A percentile compares a stretch with the other conserved stretches of the same genome.
Conservation (phyloP, 2,329 filamentous ascomycete species). For the Stachybotrys elegans region DNA sequence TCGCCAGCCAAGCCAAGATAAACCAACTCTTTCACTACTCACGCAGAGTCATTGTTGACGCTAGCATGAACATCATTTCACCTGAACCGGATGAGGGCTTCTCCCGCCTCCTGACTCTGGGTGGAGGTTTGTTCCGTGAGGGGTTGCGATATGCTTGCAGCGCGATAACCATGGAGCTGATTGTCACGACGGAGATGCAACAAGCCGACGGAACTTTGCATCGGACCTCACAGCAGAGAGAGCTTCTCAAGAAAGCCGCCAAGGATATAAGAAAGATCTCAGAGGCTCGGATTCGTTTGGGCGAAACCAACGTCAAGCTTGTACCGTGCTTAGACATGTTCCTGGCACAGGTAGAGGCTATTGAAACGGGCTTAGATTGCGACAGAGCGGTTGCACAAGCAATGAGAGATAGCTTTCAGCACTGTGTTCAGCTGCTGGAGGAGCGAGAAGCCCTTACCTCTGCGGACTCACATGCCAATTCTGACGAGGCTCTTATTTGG, state of each 20-base stretch:
- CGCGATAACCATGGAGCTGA: conserved; percentile 30
- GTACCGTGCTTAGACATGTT: conserved; percentile 35
- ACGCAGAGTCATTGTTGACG: conserved; percentile 40
- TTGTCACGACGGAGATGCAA: conserved; percentile 24
- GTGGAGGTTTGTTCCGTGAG: conserved; percentile 37
- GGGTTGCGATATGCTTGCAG: conserved; percentile 27
- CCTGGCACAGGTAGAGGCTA: conserved; percentile 32
- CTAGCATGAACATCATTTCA: conserved; percentile 29
- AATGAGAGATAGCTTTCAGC: too few relatives aligned
- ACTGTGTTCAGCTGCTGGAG: too few relatives aligned
- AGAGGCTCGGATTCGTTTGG: conserved; percentile 20
- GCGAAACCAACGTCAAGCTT: conserved; percentile 40
- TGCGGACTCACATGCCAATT: too few relatives aligned
- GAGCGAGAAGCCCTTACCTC: too few relatives aligned
- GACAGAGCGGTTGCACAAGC: too few relatives aligned
- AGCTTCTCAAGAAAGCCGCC: conserved; percentile 26
- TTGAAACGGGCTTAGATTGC: too few relatives aligned
- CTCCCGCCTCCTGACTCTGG: conserved; percentile 26
- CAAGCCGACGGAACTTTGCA: conserved; percentile 22
- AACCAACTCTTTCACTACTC: conserved; percentile 47
- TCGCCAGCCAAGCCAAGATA: conserved; percentile 32
- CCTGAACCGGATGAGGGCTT: conserved; percentile 31
- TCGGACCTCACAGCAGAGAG: conserved; percentile 18
- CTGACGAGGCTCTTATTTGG: too few relatives aligned
- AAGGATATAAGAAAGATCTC: too few relatives aligned